These are phyloP conservation scores for Claviceps fusiformis DNA, from an alignment of 2,329 filamentous ascomycete genomes.

Conservation along the genomic window DNA sequence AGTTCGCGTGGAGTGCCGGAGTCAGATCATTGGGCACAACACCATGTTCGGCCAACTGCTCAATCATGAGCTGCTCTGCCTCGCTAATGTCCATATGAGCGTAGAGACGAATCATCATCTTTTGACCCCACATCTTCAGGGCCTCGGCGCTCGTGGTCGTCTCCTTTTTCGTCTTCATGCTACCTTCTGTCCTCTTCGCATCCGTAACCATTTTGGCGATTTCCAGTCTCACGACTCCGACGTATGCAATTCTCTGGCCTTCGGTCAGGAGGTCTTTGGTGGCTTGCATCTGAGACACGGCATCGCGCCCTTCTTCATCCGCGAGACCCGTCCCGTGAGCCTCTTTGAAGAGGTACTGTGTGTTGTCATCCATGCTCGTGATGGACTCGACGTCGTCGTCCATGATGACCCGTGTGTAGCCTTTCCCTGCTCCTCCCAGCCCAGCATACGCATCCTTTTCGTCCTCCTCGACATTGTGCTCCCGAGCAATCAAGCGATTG, in stretches of 20 bases:
- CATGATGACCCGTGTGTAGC: slow-evolving; percentile 87
- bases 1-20: slow-evolving; percentile 77
- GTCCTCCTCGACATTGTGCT: slow-evolving; percentile 59
- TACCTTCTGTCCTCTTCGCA: slow-evolving; percentile 45
- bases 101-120: slow-evolving; percentile 94
- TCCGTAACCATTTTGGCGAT: slow-evolving; percentile 66
- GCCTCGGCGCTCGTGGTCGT: slow-evolving; percentile 58
- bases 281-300: slow-evolving; percentile 80
- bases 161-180: slow-evolving; percentile 58
- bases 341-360: slow-evolving; percentile 85
- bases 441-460: slow-evolving; percentile 57
- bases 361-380: slow-evolving; percentile 96
- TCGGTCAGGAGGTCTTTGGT: slow-evolving; percentile 94
- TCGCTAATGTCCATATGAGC: slow-evolving; percentile 91
- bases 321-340: slow-evolving; percentile 40
- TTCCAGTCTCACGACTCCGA: slow-evolving; percentile 73
- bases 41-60: slow-evolving; percentile 86
- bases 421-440: slow-evolving; percentile 80
- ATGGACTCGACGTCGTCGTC: slow-evolving; percentile 90
- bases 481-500: slow-evolving; percentile 71
- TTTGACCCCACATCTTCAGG: slow-evolving; percentile 92
- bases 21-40: slow-evolving; percentile 76
- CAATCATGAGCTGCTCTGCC: slow-evolving; percentile 95
- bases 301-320: slow-evolving; percentile 66
- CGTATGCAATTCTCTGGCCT: slow-evolving; percentile 90